Conservation (phyloP, 495 filamentous ascomycete species). For the Hypoxylon subgilvum region DNA sequence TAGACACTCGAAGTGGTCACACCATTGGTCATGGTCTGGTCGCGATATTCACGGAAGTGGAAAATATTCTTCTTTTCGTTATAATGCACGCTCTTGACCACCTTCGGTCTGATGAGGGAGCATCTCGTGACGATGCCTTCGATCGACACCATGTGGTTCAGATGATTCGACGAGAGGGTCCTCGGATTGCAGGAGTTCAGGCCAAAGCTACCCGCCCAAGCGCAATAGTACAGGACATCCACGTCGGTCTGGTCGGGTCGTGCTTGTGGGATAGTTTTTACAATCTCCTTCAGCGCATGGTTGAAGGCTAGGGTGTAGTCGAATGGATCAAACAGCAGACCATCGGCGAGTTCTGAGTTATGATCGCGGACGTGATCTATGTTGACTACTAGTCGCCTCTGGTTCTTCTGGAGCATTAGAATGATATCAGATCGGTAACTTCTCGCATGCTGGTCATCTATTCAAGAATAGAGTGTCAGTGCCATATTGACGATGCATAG, state of each 20-base stretch:
- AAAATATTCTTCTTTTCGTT: slow-evolving; percentile 85
- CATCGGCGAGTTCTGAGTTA: slow-evolving; percentile 86
- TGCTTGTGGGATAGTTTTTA: slow-evolving; percentile 73
- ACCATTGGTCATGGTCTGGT: slow-evolving; percentile 95
- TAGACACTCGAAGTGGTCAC: slow-evolving; percentile 88
- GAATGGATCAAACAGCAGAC: slow-evolving; percentile 84
- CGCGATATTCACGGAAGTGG: slow-evolving; percentile 82
- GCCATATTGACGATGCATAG: background rate
- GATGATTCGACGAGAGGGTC: slow-evolving; percentile 82
- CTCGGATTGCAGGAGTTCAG: slow-evolving; percentile 93
- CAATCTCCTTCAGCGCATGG: slow-evolving; percentile 82
- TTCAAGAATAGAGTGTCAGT: slow-evolving; percentile 25
- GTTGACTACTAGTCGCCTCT: slow-evolving; percentile 80
- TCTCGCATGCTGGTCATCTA: slow-evolving; percentile 64
- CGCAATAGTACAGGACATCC: slow-evolving; percentile 83
- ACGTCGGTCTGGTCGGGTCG: slow-evolving; percentile 56
- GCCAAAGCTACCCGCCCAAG: slow-evolving; percentile 92
- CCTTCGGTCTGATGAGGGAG: slow-evolving; percentile 92
- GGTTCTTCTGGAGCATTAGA: slow-evolving; percentile 87
- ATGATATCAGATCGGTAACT: slow-evolving; percentile 88
- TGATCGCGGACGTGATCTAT: slow-evolving; percentile 93
- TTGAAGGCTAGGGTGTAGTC: slow-evolving; percentile 88
- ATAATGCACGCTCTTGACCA: slow-evolving; percentile 97
- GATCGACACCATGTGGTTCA: slow-evolving; percentile 96
- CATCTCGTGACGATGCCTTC: slow-evolving; percentile 98